phyloP scores from a whole-genome alignment of 805 yeast genomes.

The Candida nanaspora region DNA sequence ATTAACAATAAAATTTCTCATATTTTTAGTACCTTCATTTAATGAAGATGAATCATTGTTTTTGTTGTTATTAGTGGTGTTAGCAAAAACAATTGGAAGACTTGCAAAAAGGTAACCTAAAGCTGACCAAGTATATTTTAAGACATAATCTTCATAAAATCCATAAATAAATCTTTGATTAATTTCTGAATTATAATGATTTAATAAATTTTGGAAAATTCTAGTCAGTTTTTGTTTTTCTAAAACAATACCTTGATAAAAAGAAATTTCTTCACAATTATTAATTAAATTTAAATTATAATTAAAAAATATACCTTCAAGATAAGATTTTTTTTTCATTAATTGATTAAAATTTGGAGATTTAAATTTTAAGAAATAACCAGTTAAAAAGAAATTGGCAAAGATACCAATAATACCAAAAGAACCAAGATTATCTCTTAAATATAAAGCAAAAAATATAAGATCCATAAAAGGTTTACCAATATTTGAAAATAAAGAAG shows the following conservation, averaged over 20 bases:
- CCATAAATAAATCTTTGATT: constrained; percentile 62
- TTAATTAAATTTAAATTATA: constrained; percentile 79
- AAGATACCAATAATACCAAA: constrained; percentile 81
- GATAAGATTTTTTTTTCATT: constrained; percentile 61
- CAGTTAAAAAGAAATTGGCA: constrained; percentile 73
- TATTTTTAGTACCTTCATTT: constrained; percentile 45
- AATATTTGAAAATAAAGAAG: constrained; percentile 77
- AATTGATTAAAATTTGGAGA: constrained; percentile 84
- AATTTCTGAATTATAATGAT: constrained; percentile 28
- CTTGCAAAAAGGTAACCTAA: constrained; percentile 90
- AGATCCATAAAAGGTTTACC: constrained; percentile 90
- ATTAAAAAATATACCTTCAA: constrained; percentile 86
- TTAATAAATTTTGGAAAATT: constrained; percentile 48
- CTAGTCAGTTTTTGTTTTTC: constrained; percentile 62
- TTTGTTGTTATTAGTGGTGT: constrained; percentile 5
- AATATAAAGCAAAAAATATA: constrained; percentile 74
- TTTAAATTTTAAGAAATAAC: constrained; percentile 57
- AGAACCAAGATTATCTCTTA: constrained; percentile 80
- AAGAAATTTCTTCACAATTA: constrained; percentile 90
- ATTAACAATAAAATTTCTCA: constrained; percentile 86
- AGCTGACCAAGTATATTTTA: constrained; percentile 92
- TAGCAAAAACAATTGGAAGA: constrained; percentile 71
- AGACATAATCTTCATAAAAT: constrained; percentile 74
- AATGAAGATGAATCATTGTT: constrained; percentile 21
- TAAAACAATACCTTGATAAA: constrained; percentile 79